Conservation (phyloP, 805 yeast genomes). For the Yamadazyma takamatsuzukensis region DNA sequence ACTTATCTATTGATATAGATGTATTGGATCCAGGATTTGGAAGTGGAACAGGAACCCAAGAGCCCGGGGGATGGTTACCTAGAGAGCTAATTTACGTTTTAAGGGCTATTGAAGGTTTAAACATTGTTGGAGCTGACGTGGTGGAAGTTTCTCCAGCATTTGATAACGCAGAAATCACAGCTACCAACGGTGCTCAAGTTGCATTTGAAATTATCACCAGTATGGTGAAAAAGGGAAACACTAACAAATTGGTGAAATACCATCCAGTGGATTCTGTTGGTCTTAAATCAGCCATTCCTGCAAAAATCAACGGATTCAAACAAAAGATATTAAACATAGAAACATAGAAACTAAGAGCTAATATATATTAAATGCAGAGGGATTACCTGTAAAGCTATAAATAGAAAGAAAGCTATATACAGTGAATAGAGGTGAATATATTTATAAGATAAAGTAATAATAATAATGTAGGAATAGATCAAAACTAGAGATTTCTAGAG, state of each 20-base stretch:
- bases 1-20: constrained; percentile 74
- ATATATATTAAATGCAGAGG: constrained; percentile 10
- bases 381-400: constrained; percentile 3
- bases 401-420: constrained; percentile 1
- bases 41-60: constrained; percentile 58
- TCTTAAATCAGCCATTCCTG: not conserved
- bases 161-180: constrained; percentile 63
- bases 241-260: constrained; percentile 6
- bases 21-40: constrained; percentile 57
- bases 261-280: no score
- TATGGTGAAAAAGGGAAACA: constrained; percentile 61
- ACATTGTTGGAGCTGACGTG: constrained; percentile 53
- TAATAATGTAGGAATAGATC: no score
- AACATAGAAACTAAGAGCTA: constrained; percentile 1
- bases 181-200: constrained; percentile 68
- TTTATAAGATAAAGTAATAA: not conserved
- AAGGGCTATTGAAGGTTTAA: constrained; percentile 41
- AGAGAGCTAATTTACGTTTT: constrained; percentile 50
- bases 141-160: constrained; percentile 63
- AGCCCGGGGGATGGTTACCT: constrained; percentile 58
- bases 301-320: not conserved
- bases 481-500: not conserved
- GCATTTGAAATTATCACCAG: constrained; percentile 68
- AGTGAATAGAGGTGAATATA: not conserved
- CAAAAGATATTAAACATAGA: constrained; percentile 1